Base-by-base conservation (phyloP, 1,139 yeast genomes). In the Geotrichum aggregatum region DNA sequence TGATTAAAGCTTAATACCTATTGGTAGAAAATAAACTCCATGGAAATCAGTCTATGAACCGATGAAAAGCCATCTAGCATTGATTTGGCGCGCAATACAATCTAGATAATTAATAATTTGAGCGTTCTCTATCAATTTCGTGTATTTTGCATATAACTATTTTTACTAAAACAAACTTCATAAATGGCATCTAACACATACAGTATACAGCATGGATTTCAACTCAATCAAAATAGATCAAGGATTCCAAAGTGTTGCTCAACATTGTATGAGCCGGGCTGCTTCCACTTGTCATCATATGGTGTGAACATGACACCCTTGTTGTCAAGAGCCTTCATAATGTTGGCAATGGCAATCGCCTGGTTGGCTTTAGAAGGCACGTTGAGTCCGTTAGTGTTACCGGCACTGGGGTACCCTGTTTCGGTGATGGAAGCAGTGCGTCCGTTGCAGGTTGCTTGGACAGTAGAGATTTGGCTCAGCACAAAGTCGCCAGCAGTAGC, bases 351-450 rank as follows among this genome's bases (percentile, higher is more conserved):
- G 8, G 96, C 96, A 51, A 74, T 72, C 54, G 70, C 66, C 72
- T 89, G 97, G 71, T 88, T 88, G 7, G 66, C 85, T 2, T 70
- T 65, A 35, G 82, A 70, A 53, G 97, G 97, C 31, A 81, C 78
- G 61, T 89, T 86, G 47, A 71, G 70, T 53, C 96, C 96, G 64
- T 87, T 82, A 52, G 75, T 71, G 55, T 67, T 67, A 60, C 97
- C 97, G 42, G 75, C 71, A 59, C 83, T 80, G 58, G 97, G 97
- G 67, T 87, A 89, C 36, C 97, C 97, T 3, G 96, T 87, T 71
- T 89, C 97, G 14, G 95, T 83, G 40, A 76, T 68, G 34, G 76
- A 73, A 26, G 78, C 76, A 54, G 73, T 73, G 58, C 70, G 64
- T 49, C 63, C 61, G 39, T 58, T 55, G 57, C 74, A 71, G 38